Evolutionary conservation across 768 basidiomycete genomes (phyloP).

Genomic region (Termitomyces heimii): DNA sequence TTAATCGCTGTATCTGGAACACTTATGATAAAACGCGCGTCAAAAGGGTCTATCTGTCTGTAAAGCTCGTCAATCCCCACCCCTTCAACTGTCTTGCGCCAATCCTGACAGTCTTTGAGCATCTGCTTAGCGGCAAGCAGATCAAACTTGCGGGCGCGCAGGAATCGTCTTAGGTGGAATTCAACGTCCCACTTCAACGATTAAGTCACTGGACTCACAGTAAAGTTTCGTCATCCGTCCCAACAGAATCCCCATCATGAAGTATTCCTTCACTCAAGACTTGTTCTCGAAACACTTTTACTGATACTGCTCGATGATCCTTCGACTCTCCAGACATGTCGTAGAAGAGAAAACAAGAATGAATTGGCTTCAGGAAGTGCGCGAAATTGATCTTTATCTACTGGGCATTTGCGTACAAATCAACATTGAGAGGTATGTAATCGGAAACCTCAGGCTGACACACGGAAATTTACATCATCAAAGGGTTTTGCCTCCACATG

Average conservation of each 20-base stretch:
- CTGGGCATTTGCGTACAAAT: background rate
- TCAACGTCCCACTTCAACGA: background rate
- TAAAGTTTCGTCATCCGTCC: conserved; percentile 52
- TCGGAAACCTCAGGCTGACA: background rate
- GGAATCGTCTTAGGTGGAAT: conserved; percentile 48
- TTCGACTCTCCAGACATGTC: conserved; percentile 8
- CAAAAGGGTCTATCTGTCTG: conserved; percentile 57
- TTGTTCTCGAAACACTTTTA: conserved; percentile 41
- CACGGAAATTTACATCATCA: background rate
- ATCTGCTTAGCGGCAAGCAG: conserved; percentile 54
- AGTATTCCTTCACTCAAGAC: conserved; percentile 48
- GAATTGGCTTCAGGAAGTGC: background rate
- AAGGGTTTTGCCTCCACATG: background rate
- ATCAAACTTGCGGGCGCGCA: conserved; percentile 67
- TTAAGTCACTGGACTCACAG: conserved; percentile 32
- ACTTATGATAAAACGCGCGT: conserved; percentile 37
- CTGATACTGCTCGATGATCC: conserved; percentile 30
- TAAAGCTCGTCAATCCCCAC: conserved; percentile 65
- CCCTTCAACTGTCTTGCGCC: conserved; percentile 60
- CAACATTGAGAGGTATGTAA: background rate
- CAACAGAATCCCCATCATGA: conserved; percentile 55
- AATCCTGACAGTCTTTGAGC: conserved; percentile 61
- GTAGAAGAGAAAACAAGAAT: background rate
- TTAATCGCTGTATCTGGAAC: background rate
- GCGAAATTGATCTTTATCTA: background rate